Percentiles rank a stretch among this genome's conserved stretches.
Conservation (phyloP, 805 yeast genomes). For the Wickerhamomyces bisporus region DNA sequence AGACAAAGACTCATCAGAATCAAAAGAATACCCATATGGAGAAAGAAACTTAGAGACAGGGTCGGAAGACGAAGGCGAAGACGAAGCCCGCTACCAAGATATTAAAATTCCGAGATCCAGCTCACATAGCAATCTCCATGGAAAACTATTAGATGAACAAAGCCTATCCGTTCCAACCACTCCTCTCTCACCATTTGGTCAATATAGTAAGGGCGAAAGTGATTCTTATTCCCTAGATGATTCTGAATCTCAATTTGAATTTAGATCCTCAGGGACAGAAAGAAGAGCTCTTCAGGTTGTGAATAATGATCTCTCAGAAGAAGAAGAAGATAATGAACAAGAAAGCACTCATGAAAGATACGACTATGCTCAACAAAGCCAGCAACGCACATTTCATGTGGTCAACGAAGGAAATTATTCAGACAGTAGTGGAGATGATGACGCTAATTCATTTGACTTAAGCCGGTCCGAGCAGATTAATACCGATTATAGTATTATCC, state of each 20-base stretch:
- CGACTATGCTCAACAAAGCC: background rate
- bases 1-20: too few relatives aligned
- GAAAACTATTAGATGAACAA: too few relatives aligned
- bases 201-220: background rate
- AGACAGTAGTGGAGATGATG: slow-evolving; percentile 9
- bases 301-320: slow-evolving; percentile 5
- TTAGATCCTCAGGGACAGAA: slow-evolving; percentile 6
- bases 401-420: slow-evolving; percentile 25
- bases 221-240: slow-evolving; percentile 1
- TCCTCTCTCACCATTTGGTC: background rate
- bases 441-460: slow-evolving; percentile 10
- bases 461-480: slow-evolving; percentile 5
- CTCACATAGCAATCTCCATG: too few relatives aligned
- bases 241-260: slow-evolving; percentile 7
- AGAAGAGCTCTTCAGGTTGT: slow-evolving; percentile 7
- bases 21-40: too few relatives aligned
- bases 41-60: too few relatives aligned
- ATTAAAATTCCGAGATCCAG: too few relatives aligned
- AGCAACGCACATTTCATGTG: slow-evolving; percentile 19
- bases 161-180: too few relatives aligned
- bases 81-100: too few relatives aligned
- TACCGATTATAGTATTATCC: slow-evolving; percentile 13
- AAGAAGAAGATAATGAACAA: background rate
- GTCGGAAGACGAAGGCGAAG: too few relatives aligned
- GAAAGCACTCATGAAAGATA: background rate